A percentile compares a stretch with the other conserved stretches of the same genome.
Evolutionary conservation across 768 basidiomycete genomes (phyloP).

Genomic region (Russula ochroleuca): DNA sequence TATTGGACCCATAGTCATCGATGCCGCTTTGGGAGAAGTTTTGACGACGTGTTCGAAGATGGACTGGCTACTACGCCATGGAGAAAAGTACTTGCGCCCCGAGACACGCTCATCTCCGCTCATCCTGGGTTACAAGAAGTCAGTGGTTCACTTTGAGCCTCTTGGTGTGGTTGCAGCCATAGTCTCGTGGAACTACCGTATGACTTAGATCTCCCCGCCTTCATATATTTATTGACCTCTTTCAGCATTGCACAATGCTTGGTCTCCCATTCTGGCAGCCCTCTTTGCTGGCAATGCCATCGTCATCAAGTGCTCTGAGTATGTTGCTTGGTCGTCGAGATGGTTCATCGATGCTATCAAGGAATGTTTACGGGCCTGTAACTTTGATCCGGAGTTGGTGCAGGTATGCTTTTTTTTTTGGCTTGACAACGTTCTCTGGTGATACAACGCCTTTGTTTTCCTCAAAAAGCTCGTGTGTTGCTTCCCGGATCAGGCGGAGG

Average conservation of each 20-base stretch:
- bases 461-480: conserved; percentile 67
- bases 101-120: conserved; percentile 64
- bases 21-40: conserved; percentile 92
- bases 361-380: conserved; percentile 71
- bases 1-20: conserved; percentile 58
- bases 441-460: not conserved
- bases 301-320: conserved; percentile 88
- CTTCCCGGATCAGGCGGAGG: conserved; percentile 81
- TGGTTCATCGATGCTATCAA: conserved; percentile 81
- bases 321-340: conserved; percentile 85
- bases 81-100: conserved; percentile 70
- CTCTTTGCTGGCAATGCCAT: conserved; percentile 89
- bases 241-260: conserved; percentile 85
- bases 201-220: conserved; percentile 27
- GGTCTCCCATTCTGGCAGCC: conserved; percentile 88
- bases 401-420: conserved; percentile 50
- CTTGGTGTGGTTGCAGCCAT: conserved; percentile 89
- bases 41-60: conserved; percentile 92
- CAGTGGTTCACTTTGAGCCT: conserved; percentile 82
- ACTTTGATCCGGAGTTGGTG: conserved; percentile 81
- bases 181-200: conserved; percentile 95
- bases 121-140: conserved; percentile 70
- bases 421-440: not conserved
- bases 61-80: conserved; percentile 86
- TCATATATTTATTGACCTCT: conserved; percentile 13